Conservation (phyloP, 306 rosid genomes). For the Macrotyloma uniflorum region DNA sequence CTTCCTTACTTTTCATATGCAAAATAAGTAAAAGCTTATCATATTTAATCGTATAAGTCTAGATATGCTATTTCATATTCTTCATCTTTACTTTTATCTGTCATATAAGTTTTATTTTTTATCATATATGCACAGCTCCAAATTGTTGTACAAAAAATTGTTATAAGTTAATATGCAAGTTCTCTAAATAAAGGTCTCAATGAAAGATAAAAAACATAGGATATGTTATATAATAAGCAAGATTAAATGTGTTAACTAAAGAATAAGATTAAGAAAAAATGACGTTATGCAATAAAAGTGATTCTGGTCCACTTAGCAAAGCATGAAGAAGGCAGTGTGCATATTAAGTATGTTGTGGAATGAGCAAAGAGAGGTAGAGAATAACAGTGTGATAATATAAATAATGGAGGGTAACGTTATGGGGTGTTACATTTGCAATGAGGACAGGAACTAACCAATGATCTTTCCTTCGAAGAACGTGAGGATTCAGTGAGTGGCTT, state of each 20-base stretch:
- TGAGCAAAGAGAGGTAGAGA: background rate
- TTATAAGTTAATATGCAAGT: too few relatives aligned
- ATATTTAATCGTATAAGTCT: background rate
- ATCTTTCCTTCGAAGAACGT: background rate
- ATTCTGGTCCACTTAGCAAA: background rate
- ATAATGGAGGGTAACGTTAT: background rate
- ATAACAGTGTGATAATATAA: background rate
- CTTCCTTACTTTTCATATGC: constrained; percentile 14
- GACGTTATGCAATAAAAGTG: background rate
- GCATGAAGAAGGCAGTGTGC: background rate
- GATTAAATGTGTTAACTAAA: background rate
- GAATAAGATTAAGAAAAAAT: too few relatives aligned
- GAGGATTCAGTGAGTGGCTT: background rate
- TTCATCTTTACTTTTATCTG: too few relatives aligned
- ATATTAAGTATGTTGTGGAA: background rate
- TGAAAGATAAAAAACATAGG: too few relatives aligned
- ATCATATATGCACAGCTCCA: background rate
- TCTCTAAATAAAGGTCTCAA: too few relatives aligned
- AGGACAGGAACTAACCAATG: background rate
- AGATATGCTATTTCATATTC: too few relatives aligned
- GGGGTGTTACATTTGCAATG: too few relatives aligned
- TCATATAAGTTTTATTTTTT: background rate
- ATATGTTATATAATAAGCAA: background rate
- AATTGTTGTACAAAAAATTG: too few relatives aligned
- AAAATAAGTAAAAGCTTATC: background rate